Conservation (phyloP, 306 rosid genomes). For the Crotalaria pallida region DNA sequence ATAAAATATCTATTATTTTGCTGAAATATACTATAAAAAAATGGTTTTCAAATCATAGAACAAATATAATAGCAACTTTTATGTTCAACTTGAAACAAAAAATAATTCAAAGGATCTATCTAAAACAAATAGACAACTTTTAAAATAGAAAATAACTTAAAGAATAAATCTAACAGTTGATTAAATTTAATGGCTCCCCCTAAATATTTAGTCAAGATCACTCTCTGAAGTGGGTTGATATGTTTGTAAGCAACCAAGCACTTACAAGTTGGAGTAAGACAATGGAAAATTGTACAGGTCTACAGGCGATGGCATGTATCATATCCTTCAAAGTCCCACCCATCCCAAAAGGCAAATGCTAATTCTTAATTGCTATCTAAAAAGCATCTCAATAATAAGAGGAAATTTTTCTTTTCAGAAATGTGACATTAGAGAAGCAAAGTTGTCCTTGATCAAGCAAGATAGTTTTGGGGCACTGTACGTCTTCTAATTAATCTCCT, state of each 20-base stretch:
- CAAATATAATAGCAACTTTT: no score
- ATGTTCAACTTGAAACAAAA: no score
- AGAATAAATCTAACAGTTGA: no score
- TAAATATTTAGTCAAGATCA: no score
- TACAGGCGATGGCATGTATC: neutral
- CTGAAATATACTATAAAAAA: no score
- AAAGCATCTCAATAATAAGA: neutral
- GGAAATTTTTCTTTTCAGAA: no score
- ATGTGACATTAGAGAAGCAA: neutral
- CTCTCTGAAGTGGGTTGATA: neutral
- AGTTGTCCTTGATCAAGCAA: neutral
- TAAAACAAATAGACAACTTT: no score
- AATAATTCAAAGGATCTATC: no score
- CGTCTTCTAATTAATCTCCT: neutral
- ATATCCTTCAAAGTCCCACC: neutral
- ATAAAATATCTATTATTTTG: no score
- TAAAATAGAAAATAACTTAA: no score
- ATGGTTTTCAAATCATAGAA: no score
- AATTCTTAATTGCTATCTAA: neutral
- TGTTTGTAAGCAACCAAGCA: neutral
- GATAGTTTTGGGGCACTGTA: neutral
- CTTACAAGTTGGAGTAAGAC: neutral
- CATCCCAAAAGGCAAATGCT: neutral
- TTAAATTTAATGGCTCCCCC: no score
- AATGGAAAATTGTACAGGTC: neutral